Percentiles rank a stretch among this genome's conserved stretches.
These are phyloP conservation scores for Dryadomyces quercivorus DNA, from an alignment of 2,329 filamentous ascomycete species.

Conservation along the genomic window DNA sequence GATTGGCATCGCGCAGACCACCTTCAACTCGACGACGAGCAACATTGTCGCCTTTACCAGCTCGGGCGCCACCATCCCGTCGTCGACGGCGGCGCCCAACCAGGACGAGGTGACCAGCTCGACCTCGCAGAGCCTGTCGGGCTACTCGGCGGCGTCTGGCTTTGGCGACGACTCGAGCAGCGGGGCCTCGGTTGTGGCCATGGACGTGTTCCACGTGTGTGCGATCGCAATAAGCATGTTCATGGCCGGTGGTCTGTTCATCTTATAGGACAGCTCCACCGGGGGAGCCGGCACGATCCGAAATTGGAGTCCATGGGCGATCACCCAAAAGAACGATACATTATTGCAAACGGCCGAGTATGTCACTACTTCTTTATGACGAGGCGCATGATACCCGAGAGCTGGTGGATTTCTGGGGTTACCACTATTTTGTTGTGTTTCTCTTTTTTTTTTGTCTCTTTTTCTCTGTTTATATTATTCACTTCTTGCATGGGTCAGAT, in stretches of 20 bases:
- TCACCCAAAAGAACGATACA: neutral
- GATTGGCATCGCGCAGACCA: constrained; percentile 39
- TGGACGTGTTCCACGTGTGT: constrained; percentile 5
- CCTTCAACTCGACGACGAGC: constrained; percentile 39
- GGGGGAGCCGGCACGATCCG: neutral
- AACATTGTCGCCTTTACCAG: constrained; percentile 39
- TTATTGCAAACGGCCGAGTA: neutral
- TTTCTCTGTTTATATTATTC: neutral
- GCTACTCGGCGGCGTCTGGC: constrained; percentile 23
- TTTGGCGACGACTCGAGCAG: constrained; percentile 15
- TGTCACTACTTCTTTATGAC: neutral
- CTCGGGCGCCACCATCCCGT: constrained; percentile 36
- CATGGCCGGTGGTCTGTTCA: constrained; percentile 6
- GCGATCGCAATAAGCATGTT: constrained; percentile 6
- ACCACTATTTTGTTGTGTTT: neutral
- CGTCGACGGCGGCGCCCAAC: constrained; percentile 30
- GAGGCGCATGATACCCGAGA: constrained; percentile 1
- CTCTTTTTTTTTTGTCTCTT: neutral
- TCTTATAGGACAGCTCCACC: neutral
- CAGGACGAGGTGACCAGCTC: constrained; percentile 21
- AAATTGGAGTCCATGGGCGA: too few species aligned
- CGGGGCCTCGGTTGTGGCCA: neutral
- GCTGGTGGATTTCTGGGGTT: neutral
- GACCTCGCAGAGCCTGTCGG: constrained; percentile 17
- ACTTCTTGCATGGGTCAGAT: neutral